A percentile compares a stretch with the other conserved stretches of the same genome.
These are phyloP conservation scores for Myrica gale DNA, from an alignment of 306 rosid species.

Conservation along the genomic window DNA sequence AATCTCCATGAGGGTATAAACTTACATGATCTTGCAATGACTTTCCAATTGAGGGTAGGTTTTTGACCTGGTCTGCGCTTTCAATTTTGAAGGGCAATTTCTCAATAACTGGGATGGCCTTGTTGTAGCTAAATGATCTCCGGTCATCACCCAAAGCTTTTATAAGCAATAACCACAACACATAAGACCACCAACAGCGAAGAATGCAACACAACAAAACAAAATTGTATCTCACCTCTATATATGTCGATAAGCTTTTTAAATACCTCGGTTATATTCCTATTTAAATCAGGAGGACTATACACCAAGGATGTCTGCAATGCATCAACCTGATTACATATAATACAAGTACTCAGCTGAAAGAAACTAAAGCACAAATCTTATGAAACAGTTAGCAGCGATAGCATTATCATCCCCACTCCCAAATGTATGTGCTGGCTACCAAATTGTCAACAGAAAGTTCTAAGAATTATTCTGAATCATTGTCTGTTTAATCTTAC, in stretches of 20 bases:
- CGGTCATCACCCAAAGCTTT: conserved; percentile 90
- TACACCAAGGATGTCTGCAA: conserved; percentile 57
- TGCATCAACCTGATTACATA: conserved; percentile 17
- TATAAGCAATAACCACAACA: conserved; percentile 33
- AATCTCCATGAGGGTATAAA: neutral
- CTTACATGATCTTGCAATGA: conserved; percentile 91
- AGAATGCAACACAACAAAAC: neutral
- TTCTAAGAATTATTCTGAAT: conserved; percentile 12
- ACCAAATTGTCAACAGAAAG: neutral
- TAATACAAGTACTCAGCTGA: conserved; percentile 15
- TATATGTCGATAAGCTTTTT: conserved; percentile 83
- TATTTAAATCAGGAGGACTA: conserved; percentile 79
- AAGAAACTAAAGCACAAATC: conserved; percentile 3
- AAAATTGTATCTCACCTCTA: conserved; percentile 53
- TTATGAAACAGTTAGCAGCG: no score
- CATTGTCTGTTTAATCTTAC: conserved; percentile 34
- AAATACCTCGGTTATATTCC: conserved; percentile 74
- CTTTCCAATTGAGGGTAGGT: conserved; percentile 80
- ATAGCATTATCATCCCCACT: neutral
- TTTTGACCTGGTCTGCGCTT: conserved; percentile 65
- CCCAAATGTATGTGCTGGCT: neutral
- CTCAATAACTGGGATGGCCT: conserved; percentile 82
- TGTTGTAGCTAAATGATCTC: conserved; percentile 92
- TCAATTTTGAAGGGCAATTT: conserved; percentile 76
- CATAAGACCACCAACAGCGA: conserved; percentile 21